Conservation (phyloP, 768 basidiomycete species). For the Xerocomellus chrysenteron region DNA sequence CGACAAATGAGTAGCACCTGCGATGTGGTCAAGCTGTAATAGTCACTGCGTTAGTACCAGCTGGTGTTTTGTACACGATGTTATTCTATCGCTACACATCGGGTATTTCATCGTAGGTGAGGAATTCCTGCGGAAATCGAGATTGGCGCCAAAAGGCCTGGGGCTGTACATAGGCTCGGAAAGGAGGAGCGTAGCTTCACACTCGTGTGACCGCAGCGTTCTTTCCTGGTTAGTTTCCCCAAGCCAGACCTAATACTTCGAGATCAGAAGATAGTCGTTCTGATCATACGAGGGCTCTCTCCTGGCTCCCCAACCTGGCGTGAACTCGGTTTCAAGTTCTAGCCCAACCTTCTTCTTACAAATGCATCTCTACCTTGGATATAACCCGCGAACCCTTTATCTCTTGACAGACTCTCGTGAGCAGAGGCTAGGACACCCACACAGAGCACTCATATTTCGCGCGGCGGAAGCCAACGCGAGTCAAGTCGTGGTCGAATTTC, state of each 20-base stretch:
- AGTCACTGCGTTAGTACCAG: neutral
- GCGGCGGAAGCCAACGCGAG: conserved; percentile 47
- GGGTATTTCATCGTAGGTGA: neutral
- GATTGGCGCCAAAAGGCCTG: neutral
- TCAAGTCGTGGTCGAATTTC: conserved; percentile 85
- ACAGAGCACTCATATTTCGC: conserved; percentile 70
- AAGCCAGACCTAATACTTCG: no score
- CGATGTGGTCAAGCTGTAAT: neutral
- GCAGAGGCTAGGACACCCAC: conserved; percentile 58
- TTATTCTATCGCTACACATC: neutral
- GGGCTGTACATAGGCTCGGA: neutral
- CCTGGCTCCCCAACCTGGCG: neutral
- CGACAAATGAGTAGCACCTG: conserved; percentile 12
- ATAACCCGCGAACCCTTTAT: conserved; percentile 67
- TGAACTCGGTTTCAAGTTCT: neutral
- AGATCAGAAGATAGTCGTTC: no score
- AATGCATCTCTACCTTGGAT: conserved; percentile 77
- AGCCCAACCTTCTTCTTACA: neutral
- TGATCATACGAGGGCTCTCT: neutral
- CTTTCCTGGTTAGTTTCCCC: neutral
- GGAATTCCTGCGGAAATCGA: neutral
- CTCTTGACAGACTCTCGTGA: conserved; percentile 71
- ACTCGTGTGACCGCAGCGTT: neutral
- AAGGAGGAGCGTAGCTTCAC: neutral
- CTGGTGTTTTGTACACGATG: conserved; percentile 1